Conservation (phyloP, 306 rosid genomes). For the Begonia masoniana region DNA sequence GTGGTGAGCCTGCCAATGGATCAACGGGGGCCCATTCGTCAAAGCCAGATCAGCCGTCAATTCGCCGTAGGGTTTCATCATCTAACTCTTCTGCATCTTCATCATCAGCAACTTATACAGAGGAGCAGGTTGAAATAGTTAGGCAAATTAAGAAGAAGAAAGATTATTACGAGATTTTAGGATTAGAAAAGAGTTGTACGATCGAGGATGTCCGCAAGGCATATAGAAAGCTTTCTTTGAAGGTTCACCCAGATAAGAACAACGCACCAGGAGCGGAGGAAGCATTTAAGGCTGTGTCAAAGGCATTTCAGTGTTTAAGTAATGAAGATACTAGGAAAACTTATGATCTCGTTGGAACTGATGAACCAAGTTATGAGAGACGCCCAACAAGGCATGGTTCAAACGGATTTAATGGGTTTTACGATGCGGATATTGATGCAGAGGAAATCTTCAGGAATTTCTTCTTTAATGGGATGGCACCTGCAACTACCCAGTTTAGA, state of each 20-base stretch:
- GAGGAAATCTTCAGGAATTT: slow-evolving; percentile 86
- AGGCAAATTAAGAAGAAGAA: slow-evolving; percentile 70
- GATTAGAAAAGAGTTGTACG: slow-evolving; percentile 66
- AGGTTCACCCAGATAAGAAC: slow-evolving; percentile 97
- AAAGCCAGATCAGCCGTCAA: slow-evolving; percentile 40
- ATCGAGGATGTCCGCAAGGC: slow-evolving; percentile 81
- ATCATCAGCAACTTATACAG: slow-evolving; percentile 25
- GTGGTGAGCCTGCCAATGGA: slow-evolving; percentile 14
- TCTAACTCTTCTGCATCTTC: slow-evolving; percentile 28
- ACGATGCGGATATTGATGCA: slow-evolving; percentile 72
- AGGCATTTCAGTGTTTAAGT: slow-evolving; percentile 89
- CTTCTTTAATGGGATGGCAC: slow-evolving; percentile 91
- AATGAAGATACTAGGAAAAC: slow-evolving; percentile 50
- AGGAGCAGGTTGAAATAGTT: slow-evolving; percentile 59
- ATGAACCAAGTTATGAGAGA: slow-evolving; percentile 55
- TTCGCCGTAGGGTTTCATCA: slow-evolving; percentile 41
- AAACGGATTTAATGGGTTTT: slow-evolving; percentile 49
- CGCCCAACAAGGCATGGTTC: slow-evolving; percentile 28
- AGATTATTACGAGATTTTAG: slow-evolving; percentile 76
- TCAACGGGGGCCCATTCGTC: slow-evolving; percentile 19
- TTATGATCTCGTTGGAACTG: slow-evolving; percentile 66
- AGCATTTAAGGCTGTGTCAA: slow-evolving; percentile 77
- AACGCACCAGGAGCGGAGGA: slow-evolving; percentile 87
- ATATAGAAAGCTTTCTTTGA: slow-evolving; percentile 68
- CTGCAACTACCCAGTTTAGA: slow-evolving; percentile 44